Evolutionary conservation across 768 basidiomycete species (phyloP).

Genomic region (Austroboletus eburneus): DNA sequence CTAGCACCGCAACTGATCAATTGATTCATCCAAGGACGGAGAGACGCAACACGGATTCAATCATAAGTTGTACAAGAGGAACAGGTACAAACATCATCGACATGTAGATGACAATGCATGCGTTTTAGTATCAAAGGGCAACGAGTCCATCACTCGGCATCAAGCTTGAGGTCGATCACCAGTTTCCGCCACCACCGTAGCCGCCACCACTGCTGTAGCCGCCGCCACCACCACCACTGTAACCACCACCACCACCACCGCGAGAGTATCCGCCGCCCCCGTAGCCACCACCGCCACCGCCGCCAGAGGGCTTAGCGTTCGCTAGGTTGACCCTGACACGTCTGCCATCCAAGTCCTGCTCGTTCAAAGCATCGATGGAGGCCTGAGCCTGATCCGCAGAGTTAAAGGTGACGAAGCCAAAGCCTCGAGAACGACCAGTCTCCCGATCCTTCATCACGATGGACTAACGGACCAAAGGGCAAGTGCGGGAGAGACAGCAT

Average conservation of each 20-base stretch:
- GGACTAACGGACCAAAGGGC: constrained; percentile 18
- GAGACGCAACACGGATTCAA: no score
- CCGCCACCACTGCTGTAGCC: neutral
- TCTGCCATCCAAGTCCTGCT: constrained; percentile 53
- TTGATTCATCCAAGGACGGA: no score
- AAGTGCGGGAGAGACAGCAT: constrained; percentile 2
- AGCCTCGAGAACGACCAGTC: constrained; percentile 54
- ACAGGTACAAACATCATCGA: constrained; percentile 8
- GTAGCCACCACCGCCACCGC: constrained; percentile 3
- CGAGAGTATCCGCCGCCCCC: constrained; percentile 7
- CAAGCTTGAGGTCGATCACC: constrained; percentile 8
- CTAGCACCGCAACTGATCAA: no score
- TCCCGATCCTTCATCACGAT: constrained; percentile 48
- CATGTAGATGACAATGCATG: constrained; percentile 6
- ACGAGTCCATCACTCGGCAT: neutral
- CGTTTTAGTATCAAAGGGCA: constrained; percentile 4
- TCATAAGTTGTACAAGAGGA: neutral
- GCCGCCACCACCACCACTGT: constrained; percentile 4
- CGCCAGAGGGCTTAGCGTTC: constrained; percentile 21
- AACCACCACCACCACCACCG: constrained; percentile 1
- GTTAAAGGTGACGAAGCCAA: constrained; percentile 49
- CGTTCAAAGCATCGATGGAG: constrained; percentile 44
- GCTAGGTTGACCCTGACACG: constrained; percentile 48
- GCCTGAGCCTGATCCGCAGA: constrained; percentile 35
- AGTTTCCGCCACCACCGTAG: constrained; percentile 2